Evolutionary conservation across 176 grass and related monocot genomes (phyloP), one percentile per base, ranked within the genome.

Genomic region (Carex kokanica): DNA sequence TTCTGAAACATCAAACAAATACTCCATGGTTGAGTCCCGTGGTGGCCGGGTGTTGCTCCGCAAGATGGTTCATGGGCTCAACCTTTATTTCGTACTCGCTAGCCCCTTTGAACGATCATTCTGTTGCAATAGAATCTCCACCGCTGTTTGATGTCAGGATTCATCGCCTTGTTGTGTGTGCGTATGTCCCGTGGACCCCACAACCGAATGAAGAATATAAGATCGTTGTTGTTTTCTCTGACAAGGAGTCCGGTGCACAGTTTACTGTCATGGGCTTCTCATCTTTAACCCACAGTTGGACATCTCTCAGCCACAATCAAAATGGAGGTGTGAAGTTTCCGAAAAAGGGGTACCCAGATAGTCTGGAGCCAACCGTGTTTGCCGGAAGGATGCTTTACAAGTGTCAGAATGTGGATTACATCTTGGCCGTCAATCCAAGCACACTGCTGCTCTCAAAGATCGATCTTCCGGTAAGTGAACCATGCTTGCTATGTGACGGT

Each of bases 321-420:
- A 63, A 81, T 45, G 56, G 38, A 5, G n/a, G 34, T 2, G 11
- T 81, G 14, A 62, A 12, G 3, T 81, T 81, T 81, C 79, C 79
- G 0, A 81, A 6, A 64, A 64, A 59, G 36, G 31, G 34, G 13
- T 81, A 81, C 41, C 56, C 41, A 3, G 74, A 83, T 0, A 41
- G 61, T 51, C 74, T 45, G 0, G 79, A 78, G 18, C 86, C 91
- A 11, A 78, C 88, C 2, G 68, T 88, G 8, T 78, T 88, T 47
- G 62, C 60, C 43, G 88, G 83, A 10, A 82, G 87, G 13, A n/a
- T 88, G 17, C 74, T 90, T 5, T 90, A 90, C 80, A 90, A 83
- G 25, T 70, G 90, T 2, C 83, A 90, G 36, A n/a, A 5, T 12
- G 64, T 25, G 2, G 82, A 69, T 3, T 93, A 84, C 83, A 54